A percentile compares a stretch with the other conserved stretches of the same genome.
These are phyloP conservation scores for Coleophoma eucalyptorum DNA, from an alignment of 2,329 filamentous ascomycete species.

Conservation along the genomic window DNA sequence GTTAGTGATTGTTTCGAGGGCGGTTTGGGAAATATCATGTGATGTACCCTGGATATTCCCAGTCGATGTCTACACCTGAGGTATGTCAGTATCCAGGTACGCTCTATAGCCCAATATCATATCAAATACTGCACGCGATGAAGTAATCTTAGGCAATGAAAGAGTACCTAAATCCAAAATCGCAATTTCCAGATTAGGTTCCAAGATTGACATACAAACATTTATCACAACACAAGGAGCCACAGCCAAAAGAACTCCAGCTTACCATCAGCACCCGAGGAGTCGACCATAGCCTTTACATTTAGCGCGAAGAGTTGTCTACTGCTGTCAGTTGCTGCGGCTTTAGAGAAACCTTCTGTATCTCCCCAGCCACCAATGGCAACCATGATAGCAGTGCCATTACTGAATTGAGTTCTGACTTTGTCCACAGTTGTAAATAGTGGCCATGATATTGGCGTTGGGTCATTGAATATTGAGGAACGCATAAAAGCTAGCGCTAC, in stretches of 20 bases:
- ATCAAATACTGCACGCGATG: no score
- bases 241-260: conserved; percentile 6
- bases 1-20: neutral
- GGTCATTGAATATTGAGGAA: conserved; percentile 47
- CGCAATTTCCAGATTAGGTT: no score
- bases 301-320: conserved; percentile 60
- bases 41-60: conserved; percentile 51
- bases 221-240: conserved; percentile 11
- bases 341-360: conserved; percentile 56
- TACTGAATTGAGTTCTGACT: conserved; percentile 43
- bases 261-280: conserved; percentile 61
- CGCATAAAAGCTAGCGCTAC: conserved; percentile 55
- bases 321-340: conserved; percentile 45
- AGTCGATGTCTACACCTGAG: conserved; percentile 35
- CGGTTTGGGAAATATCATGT: neutral
- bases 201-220: neutral
- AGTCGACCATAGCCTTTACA: conserved; percentile 57
- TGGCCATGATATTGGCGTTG: conserved; percentile 34
- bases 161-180: no score
- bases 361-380: conserved; percentile 77
- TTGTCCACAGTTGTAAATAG: conserved; percentile 48
- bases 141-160: no score
- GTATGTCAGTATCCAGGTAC: conserved; percentile 6
- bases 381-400: conserved; percentile 59
- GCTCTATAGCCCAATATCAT: no score